Evolutionary conservation across 2,329 filamentous ascomycete genomes (phyloP).

Genomic region (Dactylella cylindrospora): DNA sequence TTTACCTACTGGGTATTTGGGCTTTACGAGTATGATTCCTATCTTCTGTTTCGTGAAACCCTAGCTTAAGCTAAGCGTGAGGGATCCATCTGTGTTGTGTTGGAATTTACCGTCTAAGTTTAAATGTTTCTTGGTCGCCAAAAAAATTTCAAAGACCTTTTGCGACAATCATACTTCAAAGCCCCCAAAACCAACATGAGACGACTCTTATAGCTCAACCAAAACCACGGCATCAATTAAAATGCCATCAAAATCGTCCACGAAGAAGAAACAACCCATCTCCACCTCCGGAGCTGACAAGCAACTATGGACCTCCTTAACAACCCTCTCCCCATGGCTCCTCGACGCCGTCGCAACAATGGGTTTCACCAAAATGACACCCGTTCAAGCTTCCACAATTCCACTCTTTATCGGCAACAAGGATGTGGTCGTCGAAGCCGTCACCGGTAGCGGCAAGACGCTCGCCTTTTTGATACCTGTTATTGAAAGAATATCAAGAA

Average conservation of each 20-base stretch:
- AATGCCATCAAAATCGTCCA: constrained; percentile 35
- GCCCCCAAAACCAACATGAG: too few species aligned
- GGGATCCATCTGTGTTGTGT: too few species aligned
- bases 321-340: constrained; percentile 77
- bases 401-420: constrained; percentile 87
- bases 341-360: constrained; percentile 79
- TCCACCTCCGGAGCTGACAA: constrained; percentile 57
- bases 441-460: constrained; percentile 89
- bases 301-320: constrained; percentile 67
- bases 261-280: constrained; percentile 54
- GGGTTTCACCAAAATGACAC: constrained; percentile 85
- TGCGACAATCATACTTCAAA: too few species aligned
- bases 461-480: constrained; percentile 81
- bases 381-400: constrained; percentile 89
- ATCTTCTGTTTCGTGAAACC: too few species aligned
- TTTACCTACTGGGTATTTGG: too few species aligned
- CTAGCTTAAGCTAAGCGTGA: too few species aligned
- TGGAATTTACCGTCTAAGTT: neutral
- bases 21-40: too few species aligned
- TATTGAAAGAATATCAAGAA: constrained; percentile 74
- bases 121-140: neutral
- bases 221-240: neutral
- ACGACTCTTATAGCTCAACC: too few species aligned
- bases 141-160: constrained; percentile 4
- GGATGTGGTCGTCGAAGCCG: constrained; percentile 89